Base-by-base conservation (phyloP, 441 rosid species). In the Jatropha podagrica region DNA sequence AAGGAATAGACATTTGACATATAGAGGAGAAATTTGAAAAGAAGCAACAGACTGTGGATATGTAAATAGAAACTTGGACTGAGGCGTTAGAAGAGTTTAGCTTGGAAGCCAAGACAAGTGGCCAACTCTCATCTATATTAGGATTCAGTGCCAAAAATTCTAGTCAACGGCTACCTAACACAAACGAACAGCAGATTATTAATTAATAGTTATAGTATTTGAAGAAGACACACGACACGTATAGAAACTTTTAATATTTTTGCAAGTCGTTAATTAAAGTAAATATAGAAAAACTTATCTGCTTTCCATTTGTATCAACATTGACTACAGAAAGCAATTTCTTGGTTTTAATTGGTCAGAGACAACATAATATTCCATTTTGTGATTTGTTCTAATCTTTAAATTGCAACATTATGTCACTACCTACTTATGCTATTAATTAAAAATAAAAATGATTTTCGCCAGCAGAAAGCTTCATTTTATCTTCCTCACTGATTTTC, bases 41-140 rank as follows among this genome's bases (percentile, higher is more conserved):
- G 15, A 15, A 52, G 5, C 1, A 5, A n/a, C 20, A 52, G 17
- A 54, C 10, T 20, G 32, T 9, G 27, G 27, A 58, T 58, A 58
- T 18, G 14, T 17, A 1, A 15, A 54, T 20, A 20, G 61, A 55
- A 55, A 26, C 7, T 17, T 54, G 17, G 20, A 54, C 58, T 52
- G 6, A 54, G 1, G 20, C 58, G n/a, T 5, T 11, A 3, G 0
- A n/a, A n/a, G 13, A 26, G 66, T 32, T 13, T 46, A 13, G 10
- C 58, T 12, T 26, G 9, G 49, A 5, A 23, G 40, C 40, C 42
- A 67, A 48, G 71, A 20, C 71, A 67, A 66, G 38, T 69, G 73
- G 73, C 73, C 32, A 69, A 54, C 51, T 68, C 72, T 52, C 60
- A 40, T 70, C 73, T 18, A 54, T 32, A 32, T 32, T 32, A 32